Base-by-base conservation (phyloP, 1,284 basidiomycete genomes). In the Ceratobasidium sp. region DNA sequence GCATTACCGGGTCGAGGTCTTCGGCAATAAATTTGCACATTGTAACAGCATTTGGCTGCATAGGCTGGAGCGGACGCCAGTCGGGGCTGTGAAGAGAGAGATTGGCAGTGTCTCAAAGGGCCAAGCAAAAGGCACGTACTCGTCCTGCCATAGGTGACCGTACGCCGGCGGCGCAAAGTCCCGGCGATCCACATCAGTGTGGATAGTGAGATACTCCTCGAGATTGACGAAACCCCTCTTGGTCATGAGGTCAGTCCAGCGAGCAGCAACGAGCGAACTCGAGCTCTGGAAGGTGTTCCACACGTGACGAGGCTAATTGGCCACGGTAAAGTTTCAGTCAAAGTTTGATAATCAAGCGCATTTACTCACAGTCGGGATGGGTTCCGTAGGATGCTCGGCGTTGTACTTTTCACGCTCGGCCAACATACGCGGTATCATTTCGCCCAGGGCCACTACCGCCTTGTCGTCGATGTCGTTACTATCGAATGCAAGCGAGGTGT, bases 401-500 rank as follows among this genome's bases (percentile, higher is more conserved):
- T 69, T 69, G 71, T 64, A 70, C 56, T 69, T 70, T 23, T 73
- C 71, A 28, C 59, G 60, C 21, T 74, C 73, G 30, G 36, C 44
- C 40, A 74, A 38, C 48, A 72, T 62, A 25, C 63, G 61, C 14
- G 73, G 62, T 33, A 74, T 42, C 48, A 74, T 62, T 49, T 74
- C 73, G 18, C 73, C 71, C 9, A 74, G 71, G 16, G 71, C 70
- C 25, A 74, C 66, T 33, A 74, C 72, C 23, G 66, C 72, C 40
- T 73, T 74, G 58, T 74, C 73, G 40, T 74, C 73, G 53, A 72
- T 72, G 40, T 74, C 73, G 42, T 66, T 69, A 6, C 61, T 51
- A 54, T 74, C 73, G 42, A 74, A 74, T n/a, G 73, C 71, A 25
- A 70, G 71, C 53, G 73, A 74, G 6, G 73, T 74, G 25, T 72